These are phyloP conservation scores for Exophiala aquamarina DNA, from an alignment of 2,329 filamentous ascomycete genomes.

Conservation along the genomic window DNA sequence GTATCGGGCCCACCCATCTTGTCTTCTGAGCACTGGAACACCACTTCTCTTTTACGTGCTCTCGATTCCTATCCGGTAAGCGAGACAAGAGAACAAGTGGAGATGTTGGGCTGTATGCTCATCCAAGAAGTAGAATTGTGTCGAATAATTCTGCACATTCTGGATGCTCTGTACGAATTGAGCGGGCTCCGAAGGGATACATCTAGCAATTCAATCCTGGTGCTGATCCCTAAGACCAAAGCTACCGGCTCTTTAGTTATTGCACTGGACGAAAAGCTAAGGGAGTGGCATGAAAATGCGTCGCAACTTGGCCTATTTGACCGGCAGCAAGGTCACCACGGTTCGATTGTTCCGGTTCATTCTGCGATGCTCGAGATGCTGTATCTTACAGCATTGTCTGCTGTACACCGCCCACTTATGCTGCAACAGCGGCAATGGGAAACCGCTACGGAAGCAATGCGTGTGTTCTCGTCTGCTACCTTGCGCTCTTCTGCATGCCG, in stretches of 20 bases:
- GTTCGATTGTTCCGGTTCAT: background rate
- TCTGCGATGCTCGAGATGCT: constrained; percentile 3
- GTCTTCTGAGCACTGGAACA: background rate
- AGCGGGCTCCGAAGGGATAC: constrained; percentile 1
- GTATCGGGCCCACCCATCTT: background rate
- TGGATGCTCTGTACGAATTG: constrained; percentile 1
- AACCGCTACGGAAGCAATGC: background rate
- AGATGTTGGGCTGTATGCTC: constrained; percentile 1
- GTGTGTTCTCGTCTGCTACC: constrained; percentile 1
- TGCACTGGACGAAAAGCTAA: constrained; percentile 3
- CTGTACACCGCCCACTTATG: constrained; percentile 1
- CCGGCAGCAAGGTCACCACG: background rate
- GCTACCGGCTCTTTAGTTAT: background rate
- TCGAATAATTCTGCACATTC: constrained; percentile 1
- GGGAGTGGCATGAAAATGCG: constrained; percentile 1
- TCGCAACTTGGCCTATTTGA: constrained; percentile 1
- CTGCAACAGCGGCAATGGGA: background rate
- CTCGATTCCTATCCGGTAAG: background rate
- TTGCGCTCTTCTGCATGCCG: constrained; percentile 2
- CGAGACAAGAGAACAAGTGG: background rate
- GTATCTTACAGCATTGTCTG: background rate
- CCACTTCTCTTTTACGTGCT: background rate
- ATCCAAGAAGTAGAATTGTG: constrained; percentile 1
- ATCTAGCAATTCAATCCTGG: constrained; percentile 1
- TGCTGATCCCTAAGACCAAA: constrained; percentile 1